These are phyloP conservation scores for Pichia membranifaciens DNA, from an alignment of 805 yeast species.

Conservation along the genomic window DNA sequence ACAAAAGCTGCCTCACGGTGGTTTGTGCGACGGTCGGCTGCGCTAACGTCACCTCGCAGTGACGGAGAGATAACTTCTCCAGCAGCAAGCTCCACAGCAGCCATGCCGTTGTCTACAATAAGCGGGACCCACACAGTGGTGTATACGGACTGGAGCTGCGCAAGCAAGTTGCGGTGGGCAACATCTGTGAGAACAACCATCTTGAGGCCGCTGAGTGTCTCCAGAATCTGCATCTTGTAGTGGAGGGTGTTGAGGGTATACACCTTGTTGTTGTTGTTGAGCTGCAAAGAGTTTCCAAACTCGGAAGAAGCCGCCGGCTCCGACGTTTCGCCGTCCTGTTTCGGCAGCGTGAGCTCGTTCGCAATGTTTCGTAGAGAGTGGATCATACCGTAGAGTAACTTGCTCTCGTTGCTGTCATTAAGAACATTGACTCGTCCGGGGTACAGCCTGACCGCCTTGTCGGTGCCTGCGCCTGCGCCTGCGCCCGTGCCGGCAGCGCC, in stretches of 20 bases:
- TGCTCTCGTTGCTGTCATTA: constrained; percentile 61
- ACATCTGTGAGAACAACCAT: constrained; percentile 71
- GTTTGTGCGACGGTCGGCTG: too few relatives aligned
- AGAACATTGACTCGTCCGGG: constrained; percentile 4
- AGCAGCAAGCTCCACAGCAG: not conserved
- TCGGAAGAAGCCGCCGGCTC: too few relatives aligned
- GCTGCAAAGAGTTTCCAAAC: not conserved
- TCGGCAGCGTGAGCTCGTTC: not conserved
- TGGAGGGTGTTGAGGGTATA: constrained; percentile 18
- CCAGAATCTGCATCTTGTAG: constrained; percentile 1
- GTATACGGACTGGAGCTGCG: not conserved
- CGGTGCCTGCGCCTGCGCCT: not conserved
- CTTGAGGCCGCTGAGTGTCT: constrained; percentile 65
- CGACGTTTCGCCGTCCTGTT: not conserved
- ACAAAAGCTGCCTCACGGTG: too few relatives aligned
- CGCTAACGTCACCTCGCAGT: not conserved
- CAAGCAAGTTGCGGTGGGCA: constrained; percentile 43
- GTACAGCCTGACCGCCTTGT: not conserved
- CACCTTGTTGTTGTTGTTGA: constrained; percentile 1
- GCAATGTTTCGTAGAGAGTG: constrained; percentile 75
- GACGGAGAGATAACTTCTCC: not conserved
- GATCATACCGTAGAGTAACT: constrained; percentile 79
- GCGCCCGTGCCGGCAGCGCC: too few relatives aligned
- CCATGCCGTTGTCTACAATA: not conserved
- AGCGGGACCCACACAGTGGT: not conserved